Conservation (phyloP, 306 rosid genomes). For the Cicer chorassanicum region DNA sequence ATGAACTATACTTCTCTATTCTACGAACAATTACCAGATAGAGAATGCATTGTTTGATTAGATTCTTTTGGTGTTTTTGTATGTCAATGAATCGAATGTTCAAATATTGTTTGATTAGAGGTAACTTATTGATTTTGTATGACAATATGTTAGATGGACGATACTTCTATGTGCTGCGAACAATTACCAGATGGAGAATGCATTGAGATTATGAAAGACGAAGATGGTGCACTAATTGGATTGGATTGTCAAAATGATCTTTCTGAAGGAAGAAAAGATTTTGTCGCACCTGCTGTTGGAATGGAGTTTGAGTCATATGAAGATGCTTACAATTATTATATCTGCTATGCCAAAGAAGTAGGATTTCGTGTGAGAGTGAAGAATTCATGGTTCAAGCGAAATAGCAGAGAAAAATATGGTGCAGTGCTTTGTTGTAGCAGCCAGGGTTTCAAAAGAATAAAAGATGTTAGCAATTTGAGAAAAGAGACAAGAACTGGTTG, state of each 20-base stretch:
- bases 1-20: slow-evolving; percentile 68
- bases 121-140: slow-evolving; percentile 42
- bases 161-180: slow-evolving; percentile 54
- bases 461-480: slow-evolving; percentile 83
- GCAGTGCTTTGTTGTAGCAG: slow-evolving; percentile 98
- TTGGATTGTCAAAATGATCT: slow-evolving; percentile 61
- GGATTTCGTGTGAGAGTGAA: slow-evolving; percentile 95
- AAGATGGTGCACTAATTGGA: slow-evolving; percentile 53
- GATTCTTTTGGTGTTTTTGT: background rate
- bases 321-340: slow-evolving; percentile 91
- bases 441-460: slow-evolving; percentile 92
- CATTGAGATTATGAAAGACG: slow-evolving; percentile 60
- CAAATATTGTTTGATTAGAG: slow-evolving; percentile 27
- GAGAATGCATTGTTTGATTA: slow-evolving; percentile 49
- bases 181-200: slow-evolving; percentile 61
- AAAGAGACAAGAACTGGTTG: slow-evolving; percentile 97
- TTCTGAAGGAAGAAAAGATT: slow-evolving; percentile 66
- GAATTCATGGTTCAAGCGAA: slow-evolving; percentile 95
- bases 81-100: slow-evolving; percentile 18
- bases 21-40: slow-evolving; percentile 56
- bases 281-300: slow-evolving; percentile 84
- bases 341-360: slow-evolving; percentile 89
- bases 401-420: slow-evolving; percentile 93
- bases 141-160: slow-evolving; percentile 67
- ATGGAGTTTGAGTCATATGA: slow-evolving; percentile 97